Evolutionary conservation across 116 monocot species (phyloP).

Genomic region (Trichopus zeylanicus): DNA sequence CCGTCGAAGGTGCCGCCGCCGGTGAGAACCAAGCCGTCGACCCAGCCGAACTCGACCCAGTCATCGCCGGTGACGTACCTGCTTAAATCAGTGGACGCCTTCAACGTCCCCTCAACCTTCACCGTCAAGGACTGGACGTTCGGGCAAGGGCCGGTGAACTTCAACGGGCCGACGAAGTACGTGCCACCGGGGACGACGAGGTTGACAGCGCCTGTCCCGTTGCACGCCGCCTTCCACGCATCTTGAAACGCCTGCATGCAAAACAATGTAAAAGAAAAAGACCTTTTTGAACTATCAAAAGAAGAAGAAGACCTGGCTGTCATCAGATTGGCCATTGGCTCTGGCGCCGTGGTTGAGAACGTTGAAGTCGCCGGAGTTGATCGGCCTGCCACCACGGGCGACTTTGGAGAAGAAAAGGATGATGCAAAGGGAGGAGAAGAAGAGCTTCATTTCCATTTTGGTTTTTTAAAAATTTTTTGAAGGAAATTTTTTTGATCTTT

Average conservation of each 20-base stretch:
- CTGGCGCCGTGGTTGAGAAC: not conserved
- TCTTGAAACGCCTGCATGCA: constrained; percentile 9
- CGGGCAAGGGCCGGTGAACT: constrained; percentile 1
- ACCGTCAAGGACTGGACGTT: not conserved
- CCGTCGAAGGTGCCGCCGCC: constrained; percentile 3
- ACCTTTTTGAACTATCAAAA: not conserved
- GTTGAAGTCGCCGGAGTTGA: constrained; percentile 8
- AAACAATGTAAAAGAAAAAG: too few relatives aligned
- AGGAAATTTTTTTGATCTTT: too few relatives aligned
- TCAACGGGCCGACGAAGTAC: constrained; percentile 1
- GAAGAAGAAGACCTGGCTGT: not conserved
- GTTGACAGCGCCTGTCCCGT: not conserved
- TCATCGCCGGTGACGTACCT: not conserved
- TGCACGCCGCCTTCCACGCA: constrained; percentile 6
- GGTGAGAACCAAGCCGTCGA: not conserved
- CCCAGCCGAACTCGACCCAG: constrained; percentile 2
- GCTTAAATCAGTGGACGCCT: not conserved
- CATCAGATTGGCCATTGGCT: not conserved
- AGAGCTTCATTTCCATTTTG: too few relatives aligned
- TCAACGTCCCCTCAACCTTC: constrained; percentile 3
- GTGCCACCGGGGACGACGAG: constrained; percentile 2
- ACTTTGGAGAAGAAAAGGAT: too few relatives aligned
- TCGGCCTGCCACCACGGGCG: too few relatives aligned
- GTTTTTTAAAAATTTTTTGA: too few relatives aligned
- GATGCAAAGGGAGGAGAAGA: too few relatives aligned